phyloP scores from a whole-genome alignment of 2,329 filamentous ascomycete species.

The Fusarium robinianum region DNA sequence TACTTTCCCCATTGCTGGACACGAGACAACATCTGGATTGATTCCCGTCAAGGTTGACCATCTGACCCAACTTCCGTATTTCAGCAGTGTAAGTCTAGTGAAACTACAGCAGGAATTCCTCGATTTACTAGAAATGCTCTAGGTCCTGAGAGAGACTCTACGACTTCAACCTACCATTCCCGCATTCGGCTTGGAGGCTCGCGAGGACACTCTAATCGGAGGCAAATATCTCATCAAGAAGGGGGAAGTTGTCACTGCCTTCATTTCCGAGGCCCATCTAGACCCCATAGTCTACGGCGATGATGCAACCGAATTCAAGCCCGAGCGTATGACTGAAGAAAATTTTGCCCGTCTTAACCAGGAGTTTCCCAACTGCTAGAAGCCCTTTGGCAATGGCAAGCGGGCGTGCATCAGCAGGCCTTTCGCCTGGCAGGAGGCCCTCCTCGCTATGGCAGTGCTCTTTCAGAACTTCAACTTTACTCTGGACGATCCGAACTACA shows the following conservation, averaged over 20 bases:
- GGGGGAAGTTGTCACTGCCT: conserved; percentile 52
- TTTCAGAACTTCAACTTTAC: conserved; percentile 74
- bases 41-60: conserved; percentile 65
- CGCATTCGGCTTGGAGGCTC: conserved; percentile 57
- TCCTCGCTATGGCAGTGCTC: conserved; percentile 64
- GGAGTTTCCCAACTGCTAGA: conserved; percentile 66
- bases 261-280: conserved; percentile 60
- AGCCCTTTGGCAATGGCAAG: conserved; percentile 75
- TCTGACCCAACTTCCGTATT: conserved; percentile 66
- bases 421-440: conserved; percentile 75
- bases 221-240: conserved; percentile 65
- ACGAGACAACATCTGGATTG: conserved; percentile 72
- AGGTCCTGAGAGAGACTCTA: conserved; percentile 65
- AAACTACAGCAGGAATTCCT: too few species aligned
- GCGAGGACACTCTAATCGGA: conserved; percentile 57
- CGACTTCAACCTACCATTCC: conserved; percentile 66
- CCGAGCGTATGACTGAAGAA: conserved; percentile 74
- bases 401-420: conserved; percentile 72
- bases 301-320: conserved; percentile 67
- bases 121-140: not conserved
- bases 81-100: conserved; percentile 52
- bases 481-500: conserved; percentile 61
- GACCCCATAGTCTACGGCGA: conserved; percentile 69
- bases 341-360: conserved; percentile 65
- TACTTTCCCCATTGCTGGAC: conserved; percentile 72